Evolutionary conservation across 116 monocot species (phyloP).

Genomic region (Papilionanthe hybrid): DNA sequence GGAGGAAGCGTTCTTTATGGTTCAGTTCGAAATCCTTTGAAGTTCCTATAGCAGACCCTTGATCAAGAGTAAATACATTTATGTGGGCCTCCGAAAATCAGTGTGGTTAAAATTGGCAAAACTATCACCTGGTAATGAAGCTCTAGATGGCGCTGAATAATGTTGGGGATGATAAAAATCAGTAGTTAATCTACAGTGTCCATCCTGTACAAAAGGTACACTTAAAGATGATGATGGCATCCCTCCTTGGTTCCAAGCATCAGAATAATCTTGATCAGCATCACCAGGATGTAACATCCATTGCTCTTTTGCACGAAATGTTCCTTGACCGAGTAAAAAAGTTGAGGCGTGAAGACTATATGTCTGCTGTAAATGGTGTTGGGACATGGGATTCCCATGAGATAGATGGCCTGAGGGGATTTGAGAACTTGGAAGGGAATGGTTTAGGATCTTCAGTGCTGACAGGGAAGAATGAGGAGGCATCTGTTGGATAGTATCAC

Average conservation of each 20-base stretch:
- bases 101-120: conserved; percentile 33
- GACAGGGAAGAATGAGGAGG: conserved; percentile 22
- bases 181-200: no score
- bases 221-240: conserved; percentile 16
- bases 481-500: conserved; percentile 26
- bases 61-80: conserved; percentile 1
- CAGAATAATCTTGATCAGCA: conserved; percentile 34
- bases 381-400: conserved; percentile 28
- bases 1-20: background rate
- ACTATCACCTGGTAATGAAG: conserved; percentile 41
- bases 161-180: conserved; percentile 38
- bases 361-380: conserved; percentile 27
- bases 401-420: conserved; percentile 32
- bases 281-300: conserved; percentile 30
- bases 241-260: conserved; percentile 30
- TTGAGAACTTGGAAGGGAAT: conserved; percentile 28
- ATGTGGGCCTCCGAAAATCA: conserved; percentile 63
- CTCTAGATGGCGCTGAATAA: conserved; percentile 28
- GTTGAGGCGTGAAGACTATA: conserved; percentile 29
- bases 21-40: background rate
- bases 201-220: conserved; percentile 34
- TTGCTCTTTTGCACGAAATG: conserved; percentile 31
- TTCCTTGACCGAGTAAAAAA: conserved; percentile 27
- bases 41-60: conserved; percentile 1
- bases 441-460: conserved; percentile 25